A percentile compares a stretch with the other conserved stretches of the same genome.
phyloP scores from a whole-genome alignment of 352 stramenopile species.

The Globisporangium parvum region DNA sequence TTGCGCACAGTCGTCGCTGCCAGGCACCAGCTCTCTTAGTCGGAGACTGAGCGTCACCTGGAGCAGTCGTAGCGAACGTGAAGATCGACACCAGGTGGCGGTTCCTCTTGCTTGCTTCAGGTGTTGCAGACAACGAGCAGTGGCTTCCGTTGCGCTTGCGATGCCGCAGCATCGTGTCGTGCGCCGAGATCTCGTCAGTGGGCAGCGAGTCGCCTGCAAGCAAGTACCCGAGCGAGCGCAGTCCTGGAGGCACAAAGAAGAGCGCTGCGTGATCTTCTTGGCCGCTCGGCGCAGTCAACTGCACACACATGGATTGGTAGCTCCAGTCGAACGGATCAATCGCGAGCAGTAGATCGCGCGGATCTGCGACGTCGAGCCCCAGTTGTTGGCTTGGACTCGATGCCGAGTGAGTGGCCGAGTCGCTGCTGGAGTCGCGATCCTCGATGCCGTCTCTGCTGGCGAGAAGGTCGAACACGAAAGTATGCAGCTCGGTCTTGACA shows the following conservation, averaged over 20 bases:
- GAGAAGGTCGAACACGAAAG: constrained; percentile 23
- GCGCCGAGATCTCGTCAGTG: constrained; percentile 42
- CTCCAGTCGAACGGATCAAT: constrained; percentile 66
- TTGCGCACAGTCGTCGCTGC: not conserved
- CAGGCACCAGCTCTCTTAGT: not conserved
- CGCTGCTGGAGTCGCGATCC: not conserved
- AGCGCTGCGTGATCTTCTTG: not conserved
- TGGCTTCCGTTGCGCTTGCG: not conserved
- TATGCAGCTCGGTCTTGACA: constrained; percentile 34
- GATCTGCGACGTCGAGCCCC: constrained; percentile 14
- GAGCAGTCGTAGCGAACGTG: constrained; percentile 17
- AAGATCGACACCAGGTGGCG: constrained; percentile 32
- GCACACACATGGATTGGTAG: constrained; percentile 24
- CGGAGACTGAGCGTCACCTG: not conserved
- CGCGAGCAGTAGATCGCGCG: constrained; percentile 29
- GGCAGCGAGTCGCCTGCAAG: constrained; percentile 29
- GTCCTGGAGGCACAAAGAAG: constrained; percentile 38
- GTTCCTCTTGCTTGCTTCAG: constrained; percentile 11
- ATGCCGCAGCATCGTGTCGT: constrained; percentile 5
- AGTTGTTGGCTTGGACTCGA: not conserved
- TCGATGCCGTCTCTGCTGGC: not conserved
- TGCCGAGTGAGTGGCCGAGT: not conserved
- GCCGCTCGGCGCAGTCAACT: constrained; percentile 16
- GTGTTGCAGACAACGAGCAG: not conserved
- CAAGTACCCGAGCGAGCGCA: constrained; percentile 29